phyloP scores from a whole-genome alignment of 257 asterid genomes.

The Anisodus acutangulus region DNA sequence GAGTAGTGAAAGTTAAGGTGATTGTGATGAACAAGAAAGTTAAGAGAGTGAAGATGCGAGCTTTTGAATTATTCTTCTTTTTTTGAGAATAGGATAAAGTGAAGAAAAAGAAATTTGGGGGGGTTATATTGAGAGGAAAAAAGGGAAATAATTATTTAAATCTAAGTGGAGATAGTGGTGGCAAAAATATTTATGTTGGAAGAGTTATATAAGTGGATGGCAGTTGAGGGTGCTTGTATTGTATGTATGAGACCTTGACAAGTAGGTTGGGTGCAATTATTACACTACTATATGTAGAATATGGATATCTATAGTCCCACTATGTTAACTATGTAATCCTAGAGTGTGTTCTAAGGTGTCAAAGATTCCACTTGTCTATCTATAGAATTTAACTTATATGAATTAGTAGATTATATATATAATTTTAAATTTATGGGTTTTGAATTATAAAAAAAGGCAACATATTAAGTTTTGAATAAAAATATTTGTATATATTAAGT shows the following conservation, averaged over 20 bases:
- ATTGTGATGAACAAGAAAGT: conserved; percentile 45
- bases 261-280: conserved; percentile 29
- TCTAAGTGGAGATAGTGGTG: neutral
- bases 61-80: conserved; percentile 41
- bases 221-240: conserved; percentile 40
- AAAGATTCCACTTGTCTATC: neutral
- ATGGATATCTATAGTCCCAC: conserved; percentile 5
- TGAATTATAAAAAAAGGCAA: too few species aligned
- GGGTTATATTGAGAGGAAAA: conserved; percentile 19
- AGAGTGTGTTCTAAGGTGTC: neutral
- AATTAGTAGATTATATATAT: too few species aligned
- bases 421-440: too few species aligned
- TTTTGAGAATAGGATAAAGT: neutral
- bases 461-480: too few species aligned
- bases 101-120: neutral
- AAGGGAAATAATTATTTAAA: conserved; percentile 12
- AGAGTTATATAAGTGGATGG: conserved; percentile 48
- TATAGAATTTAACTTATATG: too few species aligned
- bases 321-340: neutral
- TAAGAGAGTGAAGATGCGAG: conserved; percentile 31
- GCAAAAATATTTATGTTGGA: conserved; percentile 24
- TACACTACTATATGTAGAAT: conserved; percentile 20
- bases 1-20: conserved; percentile 42
- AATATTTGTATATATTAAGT: too few species aligned
- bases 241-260: conserved; percentile 28